Base-by-base conservation (phyloP, 768 basidiomycete species). In the Infundibulicybe gibba region DNA sequence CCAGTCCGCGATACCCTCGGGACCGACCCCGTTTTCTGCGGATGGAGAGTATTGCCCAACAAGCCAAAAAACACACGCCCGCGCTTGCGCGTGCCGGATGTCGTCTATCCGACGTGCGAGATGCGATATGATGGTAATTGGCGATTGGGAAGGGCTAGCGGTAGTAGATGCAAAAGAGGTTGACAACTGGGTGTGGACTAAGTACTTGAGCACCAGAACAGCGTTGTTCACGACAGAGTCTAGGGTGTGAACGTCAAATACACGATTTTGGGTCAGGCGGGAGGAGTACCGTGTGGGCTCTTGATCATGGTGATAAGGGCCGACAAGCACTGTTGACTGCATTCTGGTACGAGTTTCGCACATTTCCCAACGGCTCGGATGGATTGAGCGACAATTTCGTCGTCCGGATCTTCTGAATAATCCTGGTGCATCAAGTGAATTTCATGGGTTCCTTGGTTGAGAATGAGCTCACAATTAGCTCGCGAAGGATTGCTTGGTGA, bases 61-160 rank as follows among this genome's bases (percentile, higher is more conserved):
- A 0, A 97, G 79, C 93, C 95, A 97, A 19, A 92, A 68, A 1
- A 97, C 83, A 54, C 89, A 93, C 0, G 94, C 92, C 25, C 90
- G 72, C 1, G 94, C 93, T 56, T 83, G 78, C 1, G 84, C 72
- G 55, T 94, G 90, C 6, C 71, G 77, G 43, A 97, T 89, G 43
- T 83, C 84, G 41, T 92, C 89, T 40, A 95, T 77, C 30, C 79
- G 77, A 41, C 79, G 74, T 0, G 92, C 90, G 5, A 97, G 80
- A 32, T 82, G 80, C 3, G 83, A 76, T n/a, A 95, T 84, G 51
- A 95, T 87, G 6, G 72, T 68, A 9, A 85, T 60, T 0, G 90
- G 78, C 5, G 70, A 64, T 43, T 69, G 69, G 2, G 67, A 58
- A 14, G 62, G 48, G 13, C 52, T 54, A 2, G 55, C 46, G n/a